These are phyloP conservation scores for Lactifluus subvellereus DNA, from an alignment of 768 basidiomycete genomes.

Conservation along the genomic window DNA sequence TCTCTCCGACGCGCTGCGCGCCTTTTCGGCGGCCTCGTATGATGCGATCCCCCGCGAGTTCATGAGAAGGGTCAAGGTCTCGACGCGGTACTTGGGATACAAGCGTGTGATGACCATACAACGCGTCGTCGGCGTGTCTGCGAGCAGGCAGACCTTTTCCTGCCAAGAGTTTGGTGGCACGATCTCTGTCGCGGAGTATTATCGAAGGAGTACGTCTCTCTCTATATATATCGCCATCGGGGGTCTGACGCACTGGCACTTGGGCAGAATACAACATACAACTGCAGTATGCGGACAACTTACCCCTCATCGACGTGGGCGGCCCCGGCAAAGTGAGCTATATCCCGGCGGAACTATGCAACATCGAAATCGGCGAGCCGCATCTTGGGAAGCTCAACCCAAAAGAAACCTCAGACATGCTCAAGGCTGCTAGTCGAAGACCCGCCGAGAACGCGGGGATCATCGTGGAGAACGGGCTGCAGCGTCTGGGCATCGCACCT, in stretches of 20 bases:
- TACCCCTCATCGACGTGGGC: slow-evolving; percentile 36
- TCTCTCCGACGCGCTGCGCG: slow-evolving; percentile 51
- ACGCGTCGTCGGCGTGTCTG: slow-evolving; percentile 36
- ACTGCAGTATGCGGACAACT: slow-evolving; percentile 36
- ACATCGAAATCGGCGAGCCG: slow-evolving; percentile 52
- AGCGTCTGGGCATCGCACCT: slow-evolving; percentile 45
- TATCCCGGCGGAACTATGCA: slow-evolving; percentile 68
- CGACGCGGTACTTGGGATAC: slow-evolving; percentile 44
- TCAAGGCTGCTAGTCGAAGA: slow-evolving; percentile 57
- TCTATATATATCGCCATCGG: neutral
- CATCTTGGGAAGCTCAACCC: slow-evolving; percentile 57
- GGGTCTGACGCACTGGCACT: neutral
- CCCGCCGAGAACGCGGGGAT: slow-evolving; percentile 53
- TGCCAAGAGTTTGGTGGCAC: slow-evolving; percentile 51
- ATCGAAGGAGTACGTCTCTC: slow-evolving; percentile 48
- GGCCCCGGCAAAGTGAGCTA: slow-evolving; percentile 31
- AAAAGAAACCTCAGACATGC: slow-evolving; percentile 65
- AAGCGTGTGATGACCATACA: slow-evolving; percentile 24
- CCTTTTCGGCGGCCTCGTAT: slow-evolving; percentile 39
- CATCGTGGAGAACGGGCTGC: slow-evolving; percentile 56
- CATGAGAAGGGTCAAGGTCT: slow-evolving; percentile 51
- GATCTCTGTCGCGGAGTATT: slow-evolving; percentile 60
- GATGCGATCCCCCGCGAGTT: slow-evolving; percentile 46
- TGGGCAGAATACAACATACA: slow-evolving; percentile 52
- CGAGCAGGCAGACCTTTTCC: slow-evolving; percentile 47